These are phyloP conservation scores for Metschnikowia anglica DNA, from an alignment of 805 yeast genomes.

Conservation along the genomic window DNA sequence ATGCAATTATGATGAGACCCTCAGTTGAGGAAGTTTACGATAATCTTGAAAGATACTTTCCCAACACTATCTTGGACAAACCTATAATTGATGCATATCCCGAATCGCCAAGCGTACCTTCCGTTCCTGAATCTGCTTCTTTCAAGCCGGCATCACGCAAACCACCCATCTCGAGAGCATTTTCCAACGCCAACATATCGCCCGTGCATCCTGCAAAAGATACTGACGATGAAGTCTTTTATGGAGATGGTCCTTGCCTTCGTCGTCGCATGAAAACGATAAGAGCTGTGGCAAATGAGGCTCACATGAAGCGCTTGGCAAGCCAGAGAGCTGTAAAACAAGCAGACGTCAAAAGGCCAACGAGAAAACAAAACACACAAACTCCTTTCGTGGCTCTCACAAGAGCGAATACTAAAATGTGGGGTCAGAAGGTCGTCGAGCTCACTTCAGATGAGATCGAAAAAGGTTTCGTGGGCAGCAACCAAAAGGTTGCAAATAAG, in stretches of 20 bases:
- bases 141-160: conserved; percentile 24
- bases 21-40: conserved; percentile 92
- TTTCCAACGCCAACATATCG: conserved; percentile 43
- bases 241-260: conserved; percentile 42
- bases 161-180: conserved; percentile 38
- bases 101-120: conserved; percentile 44
- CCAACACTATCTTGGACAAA: conserved; percentile 86
- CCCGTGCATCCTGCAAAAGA: conserved; percentile 31
- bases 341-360: not conserved
- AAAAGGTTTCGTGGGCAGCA: conserved; percentile 62
- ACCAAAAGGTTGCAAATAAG: conserved; percentile 60
- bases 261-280: conserved; percentile 82
- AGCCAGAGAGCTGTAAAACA: conserved; percentile 20
- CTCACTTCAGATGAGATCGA: conserved; percentile 71
- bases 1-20: conserved; percentile 73
- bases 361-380: conserved; percentile 3
- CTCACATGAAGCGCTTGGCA: conserved; percentile 44
- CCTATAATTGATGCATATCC: conserved; percentile 79
- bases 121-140: conserved; percentile 7
- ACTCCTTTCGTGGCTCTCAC: conserved; percentile 39
- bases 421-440: conserved; percentile 95
- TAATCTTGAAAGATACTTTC: conserved; percentile 88
- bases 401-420: conserved; percentile 85
- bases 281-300: conserved; percentile 91
- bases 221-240: conserved; percentile 35